Evolutionary conservation across 495 filamentous ascomycete genomes (phyloP), one percentile per base, ranked within the genome.

Genomic region (Astrothelium subdiscretum): DNA sequence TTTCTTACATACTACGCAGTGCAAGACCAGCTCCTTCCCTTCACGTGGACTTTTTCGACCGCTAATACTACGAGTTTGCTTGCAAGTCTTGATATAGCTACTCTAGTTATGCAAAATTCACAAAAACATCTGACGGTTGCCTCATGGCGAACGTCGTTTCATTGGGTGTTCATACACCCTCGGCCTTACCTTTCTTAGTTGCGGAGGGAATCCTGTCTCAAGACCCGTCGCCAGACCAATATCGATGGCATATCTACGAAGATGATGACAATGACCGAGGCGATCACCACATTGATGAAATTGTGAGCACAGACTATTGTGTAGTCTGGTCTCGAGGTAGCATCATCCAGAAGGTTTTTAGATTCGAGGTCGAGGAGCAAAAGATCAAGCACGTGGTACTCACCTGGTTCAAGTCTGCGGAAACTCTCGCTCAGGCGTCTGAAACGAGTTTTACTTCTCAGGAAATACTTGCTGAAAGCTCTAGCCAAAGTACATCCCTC

Each of bases 321-420:
- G 94, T 96, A 35, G 84, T 96, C 63, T 99, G 92, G 92, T 96
- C 90, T 32, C 83, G 89, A 59, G 91, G 89, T 48, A 87, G 87
- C 57, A 77, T 95, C 40, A 86, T 96, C 68, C 89, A 89, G 61
- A 89, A 91, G 69, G 83, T 89, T 63, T 99, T 91, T 76, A 85
- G 82, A 58, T 89, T 97, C 70, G 87, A 92, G 61, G 75, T 89
- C 10, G 94, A 97, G 69, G 85, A 90, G 62, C 90, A 97, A 70
- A 77, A 85, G 35, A 85, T 97, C 60, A 81, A 80, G 40, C 88
- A 96, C 72, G 94, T 90, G 18, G 73, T 96, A 13, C 81, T 97
- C 63, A 89, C 92, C 31, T 84, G 81, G 64, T 98, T 98, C 66
- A 84, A 85, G 2, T 80, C 82, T 5, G 79, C 66, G 3, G 22